Base-by-base conservation (phyloP, 2,329 filamentous ascomycete species). In the Diplodia seriata region DNA sequence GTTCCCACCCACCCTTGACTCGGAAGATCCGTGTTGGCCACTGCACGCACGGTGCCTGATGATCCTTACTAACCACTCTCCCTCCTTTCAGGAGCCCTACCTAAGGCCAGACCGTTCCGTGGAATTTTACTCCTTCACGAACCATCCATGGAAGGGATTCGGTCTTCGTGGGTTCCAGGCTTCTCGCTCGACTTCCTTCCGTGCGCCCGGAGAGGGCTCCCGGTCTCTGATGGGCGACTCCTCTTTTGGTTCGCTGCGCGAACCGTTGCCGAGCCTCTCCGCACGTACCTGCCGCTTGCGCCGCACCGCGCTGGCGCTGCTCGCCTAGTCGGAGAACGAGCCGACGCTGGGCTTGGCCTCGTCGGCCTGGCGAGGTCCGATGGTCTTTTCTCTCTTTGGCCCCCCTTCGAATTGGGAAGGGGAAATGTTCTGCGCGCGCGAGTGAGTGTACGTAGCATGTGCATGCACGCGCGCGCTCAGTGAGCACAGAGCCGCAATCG, bases 11-110 rank as follows among this genome's bases (percentile, higher is more conserved):
- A 38, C 36, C 47, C 57, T 62, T 62, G 57, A 62, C 57, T 62
- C 57, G 57, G 57, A 62, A 50, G 57, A 49, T 62, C 57, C 31
- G 18, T 26, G 40, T 43, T 62, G 57, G 57, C n/a, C 57, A 50
- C 29, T 62, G 57, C 57, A 47, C 56, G 18, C 40, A 43, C 40
- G 57, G 57, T 62, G n/a, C 57, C 57, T 49, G 57, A 47, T 62
- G 57, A 62, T 62, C 57, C 40, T 49, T 62, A 15, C 36, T 56
- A 12, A 33, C 26, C 29, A 33, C 31, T 62, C 57, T 29, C 57
- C 40, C 57, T 29, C 57, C 40, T 62, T 62, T 62, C 40, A 31
- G 57, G 57, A 49, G 47, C 15, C 26, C 38, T 20, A 43, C 26
- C 23, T 14, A 43, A 8, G 57, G 57, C 57, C 20, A 62, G 57